Conservation (phyloP, 768 basidiomycete species). For the Tulasnella calospora region DNA sequence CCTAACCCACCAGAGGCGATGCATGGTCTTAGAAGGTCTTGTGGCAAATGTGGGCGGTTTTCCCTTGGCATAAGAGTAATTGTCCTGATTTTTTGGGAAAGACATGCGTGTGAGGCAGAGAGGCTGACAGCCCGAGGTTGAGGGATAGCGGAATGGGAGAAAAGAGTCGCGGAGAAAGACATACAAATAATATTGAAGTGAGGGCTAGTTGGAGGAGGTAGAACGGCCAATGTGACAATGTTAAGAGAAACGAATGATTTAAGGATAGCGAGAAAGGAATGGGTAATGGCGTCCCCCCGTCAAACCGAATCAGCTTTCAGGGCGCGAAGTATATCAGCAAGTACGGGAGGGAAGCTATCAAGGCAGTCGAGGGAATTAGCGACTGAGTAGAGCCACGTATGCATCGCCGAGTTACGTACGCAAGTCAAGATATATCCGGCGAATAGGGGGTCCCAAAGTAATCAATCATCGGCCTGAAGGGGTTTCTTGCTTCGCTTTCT, state of each 20-base stretch:
- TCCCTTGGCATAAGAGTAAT: too few species aligned
- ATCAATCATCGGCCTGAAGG: not conserved
- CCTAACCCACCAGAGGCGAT: too few species aligned
- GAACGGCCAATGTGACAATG: not conserved
- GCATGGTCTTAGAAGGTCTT: too few species aligned
- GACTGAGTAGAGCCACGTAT: not conserved
- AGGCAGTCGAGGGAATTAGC: not conserved
- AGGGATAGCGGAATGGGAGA: too few species aligned
- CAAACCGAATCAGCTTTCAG: not conserved
- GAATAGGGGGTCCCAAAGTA: not conserved
- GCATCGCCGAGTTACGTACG: not conserved
- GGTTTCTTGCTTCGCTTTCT: not conserved
- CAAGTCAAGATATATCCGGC: not conserved
- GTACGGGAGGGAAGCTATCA: not conserved
- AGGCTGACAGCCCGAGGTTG: too few species aligned
- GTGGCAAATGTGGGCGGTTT: too few species aligned
- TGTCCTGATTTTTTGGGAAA: too few species aligned
- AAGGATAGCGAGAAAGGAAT: too few species aligned
- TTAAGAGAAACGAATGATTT: too few species aligned
- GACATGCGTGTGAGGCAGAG: too few species aligned
- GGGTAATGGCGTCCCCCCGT: not conserved
- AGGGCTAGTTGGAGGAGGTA: not conserved
- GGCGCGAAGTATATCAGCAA: not conserved
- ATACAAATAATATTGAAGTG: not conserved
- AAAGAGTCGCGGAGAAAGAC: not conserved